Conservation (phyloP, 202 grass and related monocot species). For the Digitaria exilis region DNA sequence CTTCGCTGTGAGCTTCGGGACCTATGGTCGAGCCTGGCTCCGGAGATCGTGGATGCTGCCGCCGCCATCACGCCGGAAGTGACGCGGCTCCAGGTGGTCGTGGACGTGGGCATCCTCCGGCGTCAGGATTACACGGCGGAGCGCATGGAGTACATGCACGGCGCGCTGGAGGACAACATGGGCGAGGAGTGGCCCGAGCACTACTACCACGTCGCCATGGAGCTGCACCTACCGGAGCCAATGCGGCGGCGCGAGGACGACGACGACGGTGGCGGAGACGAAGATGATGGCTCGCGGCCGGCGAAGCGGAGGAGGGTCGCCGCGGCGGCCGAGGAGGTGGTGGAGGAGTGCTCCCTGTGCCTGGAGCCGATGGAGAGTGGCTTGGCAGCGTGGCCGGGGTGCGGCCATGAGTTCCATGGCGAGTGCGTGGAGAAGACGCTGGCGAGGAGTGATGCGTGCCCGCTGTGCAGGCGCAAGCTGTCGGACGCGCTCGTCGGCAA, state of each 20-base stretch:
- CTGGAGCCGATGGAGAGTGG: not conserved
- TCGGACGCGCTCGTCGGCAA: not conserved
- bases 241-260: not conserved
- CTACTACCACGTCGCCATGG: constrained; percentile 1
- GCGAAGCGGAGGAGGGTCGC: constrained; percentile 29
- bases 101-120: constrained; percentile 40
- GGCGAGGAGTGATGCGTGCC: not conserved
- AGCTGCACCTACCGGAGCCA: constrained; percentile 29
- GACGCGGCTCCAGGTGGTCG: constrained; percentile 9
- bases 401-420: constrained; percentile 38
- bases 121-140: not conserved
- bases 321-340: not conserved
- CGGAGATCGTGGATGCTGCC: too few species aligned
- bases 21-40: not conserved
- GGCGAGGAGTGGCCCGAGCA: constrained; percentile 5
- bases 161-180: not conserved
- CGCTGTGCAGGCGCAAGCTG: not conserved
- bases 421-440: constrained; percentile 7
- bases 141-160: constrained; percentile 9
- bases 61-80: not conserved
- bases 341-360: constrained; percentile 9
- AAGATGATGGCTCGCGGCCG: not conserved
- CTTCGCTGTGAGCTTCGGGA: constrained; percentile 17
- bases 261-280: not conserved
- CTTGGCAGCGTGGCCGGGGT: constrained; percentile 34